Evolutionary conservation across 2,329 filamentous ascomycete species (phyloP).

Genomic region (Aureobasidium vineae): DNA sequence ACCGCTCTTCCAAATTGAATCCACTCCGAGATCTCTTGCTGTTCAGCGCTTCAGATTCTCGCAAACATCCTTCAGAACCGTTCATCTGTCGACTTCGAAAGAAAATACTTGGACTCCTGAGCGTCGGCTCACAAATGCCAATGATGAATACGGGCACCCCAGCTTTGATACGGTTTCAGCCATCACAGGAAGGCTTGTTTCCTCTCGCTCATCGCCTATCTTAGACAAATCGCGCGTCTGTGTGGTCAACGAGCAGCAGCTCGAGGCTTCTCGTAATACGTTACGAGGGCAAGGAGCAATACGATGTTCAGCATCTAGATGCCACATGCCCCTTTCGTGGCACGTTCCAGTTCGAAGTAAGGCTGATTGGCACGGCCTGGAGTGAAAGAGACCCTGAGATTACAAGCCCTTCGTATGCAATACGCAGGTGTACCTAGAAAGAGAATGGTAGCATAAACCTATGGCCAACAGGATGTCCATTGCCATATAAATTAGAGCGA

Average conservation of each 20-base stretch:
- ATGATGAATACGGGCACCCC: neutral
- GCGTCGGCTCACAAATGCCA: neutral
- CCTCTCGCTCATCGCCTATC: neutral
- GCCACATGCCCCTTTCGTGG: neutral
- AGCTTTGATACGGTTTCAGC: neutral
- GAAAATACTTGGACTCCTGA: neutral
- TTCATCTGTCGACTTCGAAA: too few species aligned
- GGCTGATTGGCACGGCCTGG: neutral
- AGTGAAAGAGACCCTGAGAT: neutral
- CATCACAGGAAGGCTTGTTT: neutral
- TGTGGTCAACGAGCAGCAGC: neutral
- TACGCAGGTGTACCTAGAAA: neutral
- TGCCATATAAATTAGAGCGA: neutral
- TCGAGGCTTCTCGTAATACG: neutral
- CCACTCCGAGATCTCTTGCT: neutral
- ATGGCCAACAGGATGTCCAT: neutral
- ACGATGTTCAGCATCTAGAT: neutral
- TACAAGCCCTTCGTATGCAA: neutral
- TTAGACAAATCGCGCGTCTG: neutral
- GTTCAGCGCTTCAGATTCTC: neutral
- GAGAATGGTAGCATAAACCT: neutral
- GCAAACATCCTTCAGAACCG: neutral
- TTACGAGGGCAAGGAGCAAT: neutral
- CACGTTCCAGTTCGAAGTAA: neutral
- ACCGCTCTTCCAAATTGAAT: neutral